These are phyloP conservation scores for Blastobotrys indianensis DNA, from an alignment of 1,139 yeast genomes.

Conservation along the genomic window DNA sequence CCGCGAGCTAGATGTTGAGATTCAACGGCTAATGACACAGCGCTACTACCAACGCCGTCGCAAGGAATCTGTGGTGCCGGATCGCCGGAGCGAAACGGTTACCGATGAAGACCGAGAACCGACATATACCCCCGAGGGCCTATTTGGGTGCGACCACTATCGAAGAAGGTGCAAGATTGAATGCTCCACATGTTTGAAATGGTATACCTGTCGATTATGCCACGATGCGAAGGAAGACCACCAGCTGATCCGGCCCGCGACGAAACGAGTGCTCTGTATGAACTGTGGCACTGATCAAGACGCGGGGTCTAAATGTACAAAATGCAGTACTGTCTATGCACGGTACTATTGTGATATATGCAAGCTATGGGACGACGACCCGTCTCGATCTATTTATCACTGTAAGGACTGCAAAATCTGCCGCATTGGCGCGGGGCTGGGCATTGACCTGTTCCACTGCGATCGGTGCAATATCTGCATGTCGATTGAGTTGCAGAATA, in stretches of 20 bases:
- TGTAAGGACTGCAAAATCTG: constrained; percentile 93
- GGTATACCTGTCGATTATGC: constrained; percentile 82
- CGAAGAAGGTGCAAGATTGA: constrained; percentile 78
- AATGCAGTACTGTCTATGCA: constrained; percentile 64
- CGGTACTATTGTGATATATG: constrained; percentile 73
- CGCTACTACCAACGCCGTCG: constrained; percentile 42
- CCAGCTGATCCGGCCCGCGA: constrained; percentile 55
- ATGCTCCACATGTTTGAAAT: constrained; percentile 65
- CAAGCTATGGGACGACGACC: constrained; percentile 78
- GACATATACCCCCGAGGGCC: constrained; percentile 41
- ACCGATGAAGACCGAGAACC: constrained; percentile 45
- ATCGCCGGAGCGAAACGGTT: constrained; percentile 27
- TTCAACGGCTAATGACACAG: constrained; percentile 75
- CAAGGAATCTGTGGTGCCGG: constrained; percentile 3
- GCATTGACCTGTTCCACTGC: constrained; percentile 87
- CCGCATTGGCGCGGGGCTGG: constrained; percentile 80
- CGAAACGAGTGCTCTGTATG: constrained; percentile 75
- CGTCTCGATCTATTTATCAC: constrained; percentile 76
- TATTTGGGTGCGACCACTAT: constrained; percentile 78
- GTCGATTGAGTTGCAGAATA: constrained; percentile 67
- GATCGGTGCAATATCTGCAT: constrained; percentile 86
- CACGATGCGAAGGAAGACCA: constrained; percentile 66
- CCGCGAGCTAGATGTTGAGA: constrained; percentile 52
- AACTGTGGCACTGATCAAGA: constrained; percentile 67
- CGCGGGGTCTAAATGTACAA: constrained; percentile 62